Evolutionary conservation across 78 protist genomes (phyloP).

Genomic region (Cavenderia fasciculata): DNA sequence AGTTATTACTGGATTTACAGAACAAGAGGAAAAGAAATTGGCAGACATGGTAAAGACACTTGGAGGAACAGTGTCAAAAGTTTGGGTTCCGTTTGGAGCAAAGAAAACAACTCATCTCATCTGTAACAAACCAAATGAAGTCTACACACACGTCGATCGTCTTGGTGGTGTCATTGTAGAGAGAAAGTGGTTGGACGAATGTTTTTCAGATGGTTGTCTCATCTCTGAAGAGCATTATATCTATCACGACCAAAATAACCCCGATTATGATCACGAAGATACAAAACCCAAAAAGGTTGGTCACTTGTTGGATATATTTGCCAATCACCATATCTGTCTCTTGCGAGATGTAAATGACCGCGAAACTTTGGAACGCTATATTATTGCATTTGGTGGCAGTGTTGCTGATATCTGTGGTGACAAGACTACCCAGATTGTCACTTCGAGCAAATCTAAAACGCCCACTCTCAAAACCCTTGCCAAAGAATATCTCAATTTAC

Average conservation of each 20-base stretch:
- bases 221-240: background rate
- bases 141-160: conserved; percentile 48
- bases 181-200: conserved; percentile 57
- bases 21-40: background rate
- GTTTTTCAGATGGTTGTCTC: conserved; percentile 2
- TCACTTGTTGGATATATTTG: background rate
- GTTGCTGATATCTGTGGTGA: background rate
- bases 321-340: background rate
- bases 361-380: conserved; percentile 68
- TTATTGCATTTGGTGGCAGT: conserved; percentile 47
- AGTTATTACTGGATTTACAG: too few relatives aligned
- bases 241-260: background rate
- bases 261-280: conserved; percentile 5
- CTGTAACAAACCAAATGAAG: conserved; percentile 27
- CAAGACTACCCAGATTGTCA: conserved; percentile 19
- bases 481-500: background rate
- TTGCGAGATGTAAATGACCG: conserved; percentile 37
- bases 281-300: conserved; percentile 5
- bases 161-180: conserved; percentile 56
- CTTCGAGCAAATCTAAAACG: background rate
- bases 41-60: background rate
- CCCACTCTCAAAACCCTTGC: background rate
- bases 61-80: conserved; percentile 21
- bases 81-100: conserved; percentile 8
- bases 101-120: conserved; percentile 52